phyloP scores from a whole-genome alignment of 371 early-diverging fungal genomes.

The Apophysomyces variabilis region DNA sequence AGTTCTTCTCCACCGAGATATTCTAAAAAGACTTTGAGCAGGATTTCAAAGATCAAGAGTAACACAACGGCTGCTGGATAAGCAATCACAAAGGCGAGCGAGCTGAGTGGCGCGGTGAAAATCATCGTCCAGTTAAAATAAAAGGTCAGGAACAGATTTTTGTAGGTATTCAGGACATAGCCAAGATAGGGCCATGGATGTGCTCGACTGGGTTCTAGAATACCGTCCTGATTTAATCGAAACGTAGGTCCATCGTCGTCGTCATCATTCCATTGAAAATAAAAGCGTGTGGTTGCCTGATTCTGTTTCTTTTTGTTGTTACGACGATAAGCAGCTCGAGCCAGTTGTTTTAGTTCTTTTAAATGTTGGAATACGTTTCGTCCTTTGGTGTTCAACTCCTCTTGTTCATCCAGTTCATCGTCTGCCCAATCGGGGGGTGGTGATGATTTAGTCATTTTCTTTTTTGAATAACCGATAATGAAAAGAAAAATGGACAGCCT shows the following conservation, averaged over 20 bases:
- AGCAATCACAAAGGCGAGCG: constrained; percentile 21
- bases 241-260: neutral
- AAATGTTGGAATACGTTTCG: constrained; percentile 3
- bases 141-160: constrained; percentile 33
- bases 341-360: neutral
- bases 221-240: neutral
- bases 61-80: constrained; percentile 21
- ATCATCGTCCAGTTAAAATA: constrained; percentile 34
- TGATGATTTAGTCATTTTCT: constrained; percentile 11
- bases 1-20: constrained; percentile 25
- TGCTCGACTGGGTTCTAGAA: constrained; percentile 22
- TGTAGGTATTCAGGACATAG: constrained; percentile 29
- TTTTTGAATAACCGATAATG: no score
- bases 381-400: neutral
- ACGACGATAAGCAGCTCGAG: neutral
- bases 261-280: neutral
- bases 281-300: neutral
- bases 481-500: no score
- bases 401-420: constrained; percentile 1
- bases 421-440: constrained; percentile 6
- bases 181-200: constrained; percentile 22
- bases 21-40: constrained; percentile 27
- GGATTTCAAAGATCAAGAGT: constrained; percentile 27
- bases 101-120: constrained; percentile 28
- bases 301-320: neutral